These are phyloP conservation scores for Wickerhamomyces silvicola DNA, from an alignment of 805 yeast species.

Conservation along the genomic window DNA sequence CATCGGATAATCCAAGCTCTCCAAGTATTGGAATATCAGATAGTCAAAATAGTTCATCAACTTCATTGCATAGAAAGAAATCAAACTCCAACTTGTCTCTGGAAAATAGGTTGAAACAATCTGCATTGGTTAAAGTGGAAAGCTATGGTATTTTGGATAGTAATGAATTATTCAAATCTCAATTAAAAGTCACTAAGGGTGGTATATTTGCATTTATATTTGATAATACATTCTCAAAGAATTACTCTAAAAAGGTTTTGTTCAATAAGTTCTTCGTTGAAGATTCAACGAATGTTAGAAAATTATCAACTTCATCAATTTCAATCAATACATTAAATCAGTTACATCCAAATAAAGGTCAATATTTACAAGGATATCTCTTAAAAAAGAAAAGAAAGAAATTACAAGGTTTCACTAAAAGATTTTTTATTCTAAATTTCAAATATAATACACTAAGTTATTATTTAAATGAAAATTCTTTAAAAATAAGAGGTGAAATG, in stretches of 20 bases:
- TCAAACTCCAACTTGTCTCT: conserved; percentile 36
- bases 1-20: not conserved
- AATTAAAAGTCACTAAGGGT: conserved; percentile 48
- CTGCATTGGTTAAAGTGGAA: conserved; percentile 44
- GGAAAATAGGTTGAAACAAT: conserved; percentile 51
- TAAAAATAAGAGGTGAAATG: conserved; percentile 84
- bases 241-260: conserved; percentile 71
- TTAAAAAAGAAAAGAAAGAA: conserved; percentile 78
- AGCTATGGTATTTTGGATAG: conserved; percentile 54
- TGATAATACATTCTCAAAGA: conserved; percentile 87
- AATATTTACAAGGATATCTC: conserved; percentile 70
- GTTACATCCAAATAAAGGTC: conserved; percentile 51
- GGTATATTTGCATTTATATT: conserved; percentile 84
- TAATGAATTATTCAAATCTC: conserved; percentile 58
- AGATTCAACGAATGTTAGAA: conserved; percentile 5
- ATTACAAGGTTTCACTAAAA: conserved; percentile 77
- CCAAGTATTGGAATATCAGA: conserved; percentile 1
- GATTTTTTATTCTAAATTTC: conserved; percentile 80
- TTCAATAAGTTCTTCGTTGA: conserved; percentile 40
- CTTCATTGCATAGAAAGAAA: conserved; percentile 22
- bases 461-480: conserved; percentile 62
- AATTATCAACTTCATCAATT: conserved; percentile 11
- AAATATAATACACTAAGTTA: conserved; percentile 80
- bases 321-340: conserved; percentile 15
- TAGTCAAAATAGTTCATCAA: conserved; percentile 13